Evolutionary conservation across 1,139 yeast species (phyloP).

Genomic region (Geotrichum histeridarum): DNA sequence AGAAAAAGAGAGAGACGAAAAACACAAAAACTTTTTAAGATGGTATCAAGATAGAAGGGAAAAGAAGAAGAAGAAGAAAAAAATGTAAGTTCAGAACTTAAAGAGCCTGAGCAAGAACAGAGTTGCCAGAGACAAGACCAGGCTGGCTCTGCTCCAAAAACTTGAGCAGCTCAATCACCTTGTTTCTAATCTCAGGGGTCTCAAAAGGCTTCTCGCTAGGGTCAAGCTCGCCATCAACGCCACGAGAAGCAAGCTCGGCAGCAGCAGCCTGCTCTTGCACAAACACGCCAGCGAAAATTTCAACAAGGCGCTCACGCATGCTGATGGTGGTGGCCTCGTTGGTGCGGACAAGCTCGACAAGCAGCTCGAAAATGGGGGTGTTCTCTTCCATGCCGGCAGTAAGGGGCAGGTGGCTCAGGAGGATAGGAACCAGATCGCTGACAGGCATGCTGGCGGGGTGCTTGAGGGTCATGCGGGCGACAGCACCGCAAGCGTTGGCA

Average conservation of each 20-base stretch:
- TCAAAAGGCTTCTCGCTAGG: slow-evolving; percentile 76
- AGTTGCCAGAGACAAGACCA: slow-evolving; percentile 39
- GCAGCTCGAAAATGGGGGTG: slow-evolving; percentile 77
- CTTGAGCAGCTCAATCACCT: slow-evolving; percentile 66
- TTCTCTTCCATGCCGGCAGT: slow-evolving; percentile 89
- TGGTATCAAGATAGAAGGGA: background rate
- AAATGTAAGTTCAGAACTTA: slow-evolving; percentile 5
- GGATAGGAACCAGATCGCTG: slow-evolving; percentile 69
- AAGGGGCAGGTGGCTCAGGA: slow-evolving; percentile 77
- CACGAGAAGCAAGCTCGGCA: slow-evolving; percentile 50
- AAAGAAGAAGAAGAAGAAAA: background rate
- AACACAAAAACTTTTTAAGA: background rate
- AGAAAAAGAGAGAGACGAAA: background rate
- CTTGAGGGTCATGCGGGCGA: slow-evolving; percentile 80
- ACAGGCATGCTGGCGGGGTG: slow-evolving; percentile 71
- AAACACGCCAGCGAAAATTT: slow-evolving; percentile 66
- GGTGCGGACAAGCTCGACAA: slow-evolving; percentile 63
- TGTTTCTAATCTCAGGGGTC: slow-evolving; percentile 55
- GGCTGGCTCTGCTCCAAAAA: slow-evolving; percentile 61
- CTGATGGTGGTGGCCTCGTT: slow-evolving; percentile 53
- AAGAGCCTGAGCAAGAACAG: slow-evolving; percentile 22
- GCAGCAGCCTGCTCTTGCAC: slow-evolving; percentile 61
- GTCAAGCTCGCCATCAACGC: slow-evolving; percentile 47
- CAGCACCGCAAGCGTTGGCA: slow-evolving; percentile 97
- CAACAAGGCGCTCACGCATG: slow-evolving; percentile 61